Evolutionary conservation across 495 filamentous ascomycete genomes (phyloP), one percentile per base, ranked within the genome.

Genomic region (Penicillium herquei): DNA sequence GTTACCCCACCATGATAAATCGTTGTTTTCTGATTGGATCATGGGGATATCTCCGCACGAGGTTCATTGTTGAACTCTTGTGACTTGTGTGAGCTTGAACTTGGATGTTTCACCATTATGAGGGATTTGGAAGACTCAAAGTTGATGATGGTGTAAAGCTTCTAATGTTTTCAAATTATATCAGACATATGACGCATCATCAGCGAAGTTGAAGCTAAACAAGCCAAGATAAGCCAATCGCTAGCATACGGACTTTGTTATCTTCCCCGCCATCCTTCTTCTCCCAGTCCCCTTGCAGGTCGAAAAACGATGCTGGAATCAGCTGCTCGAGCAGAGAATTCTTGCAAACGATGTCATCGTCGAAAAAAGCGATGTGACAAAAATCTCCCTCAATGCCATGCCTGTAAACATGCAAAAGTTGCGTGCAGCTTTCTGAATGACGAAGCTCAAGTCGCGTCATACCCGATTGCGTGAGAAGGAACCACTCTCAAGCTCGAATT

Each of bases 341-440:
- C 71, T 26, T 74, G 71, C 53, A 65, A 66, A 18, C 58, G 71
- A 12, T 74, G 71, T 39, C 67, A 74, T 54, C 65, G 64, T 33
- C 43, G 71, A 8, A 74, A 74, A 55, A 74, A 74, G 56, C 67
- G 69, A 18, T 74, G 71, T 46, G 69, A 74, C 52, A 70, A 64
- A 33, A 51, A 52, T 3, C 51, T 74, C 3, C 71, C 71, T 0
- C 61, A 70, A 46, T 74, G 71, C 37, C 58, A 66, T 12, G 67
- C 65, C 10, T 74, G 71, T 57, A 51, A 50, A 16, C 62, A 57
- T 33, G 71, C 71, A 5, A 62, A 67, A 49, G 57, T 71, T 14
- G 16, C 58, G 18, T 74, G 71, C 45, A 74, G 71, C 50, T 74
- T 71, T 54, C 55, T 70, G 8, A 67, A 72, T 41, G 69, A 70